Base-by-base conservation (phyloP, 768 basidiomycete species). In the Pilatotrama ljubarskyi region DNA sequence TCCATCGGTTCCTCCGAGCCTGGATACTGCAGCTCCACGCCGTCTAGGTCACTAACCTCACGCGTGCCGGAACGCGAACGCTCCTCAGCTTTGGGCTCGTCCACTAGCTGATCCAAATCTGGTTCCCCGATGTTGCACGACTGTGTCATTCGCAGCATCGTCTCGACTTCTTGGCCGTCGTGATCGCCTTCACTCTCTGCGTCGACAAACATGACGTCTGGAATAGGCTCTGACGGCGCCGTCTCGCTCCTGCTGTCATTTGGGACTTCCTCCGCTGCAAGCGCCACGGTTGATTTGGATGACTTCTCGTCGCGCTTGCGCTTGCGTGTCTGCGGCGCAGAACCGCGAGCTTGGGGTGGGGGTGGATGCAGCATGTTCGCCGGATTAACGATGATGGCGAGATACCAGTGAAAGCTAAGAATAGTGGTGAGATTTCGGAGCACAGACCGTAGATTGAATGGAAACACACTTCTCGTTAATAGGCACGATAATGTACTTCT, bases 401-500 rank as follows among this genome's bases (percentile, higher is more conserved):
- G 83, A 73, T 97, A 98, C 97, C 97, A 98, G 75, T 99, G 97
- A 43, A 93, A 74, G 66, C 96, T 98, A 64, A 26, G 26, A 10
- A 18, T 55, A 26, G 29, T 5, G 32, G 9, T 47, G 9, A 44
- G 25, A 41, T 55, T 56, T 40, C 13, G 46, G 18, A 43, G 20
- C 37, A 37, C 47, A 4, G 25, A 46, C 37, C 35, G 44, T 36
- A 32, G 26, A 13, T 36, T 36, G 24, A 13, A 10, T 42, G 46
- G n/a, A 22, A 8, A 71, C 85, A 58, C 71, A 97, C 96, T 95
- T 80, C 73, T 98, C 97, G 66, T 99, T 98, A 74, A 99, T 97
- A 2, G 97, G 97, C 10, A 99, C 84, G 48, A 99, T 86, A 63
- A 99, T 79, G 68, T 90, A 97, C 69, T 91, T 90, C 82, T 98